A percentile compares a stretch with the other conserved stretches of the same genome.
These are phyloP conservation scores for Candida sanyaensis DNA, from an alignment of 1,139 yeast genomes.

Conservation along the genomic window DNA sequence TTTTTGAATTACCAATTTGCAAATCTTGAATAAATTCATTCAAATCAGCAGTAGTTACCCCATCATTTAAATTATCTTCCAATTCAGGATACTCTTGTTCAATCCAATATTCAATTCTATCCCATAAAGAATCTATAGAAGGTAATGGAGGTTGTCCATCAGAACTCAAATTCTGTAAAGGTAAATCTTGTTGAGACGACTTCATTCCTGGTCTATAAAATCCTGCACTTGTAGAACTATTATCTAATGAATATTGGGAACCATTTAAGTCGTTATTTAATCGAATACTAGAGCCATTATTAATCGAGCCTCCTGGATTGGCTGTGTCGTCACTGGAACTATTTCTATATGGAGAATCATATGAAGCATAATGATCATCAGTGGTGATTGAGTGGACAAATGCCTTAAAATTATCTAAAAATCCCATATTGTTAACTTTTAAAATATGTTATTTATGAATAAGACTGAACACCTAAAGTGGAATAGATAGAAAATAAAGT, in stretches of 20 bases:
- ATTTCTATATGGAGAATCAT: conserved; percentile 47
- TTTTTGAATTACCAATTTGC: conserved; percentile 48
- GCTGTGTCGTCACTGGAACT: conserved; percentile 20
- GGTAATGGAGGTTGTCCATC: conserved; percentile 73
- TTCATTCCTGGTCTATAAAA: conserved; percentile 43
- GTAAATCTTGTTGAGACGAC: conserved; percentile 36
- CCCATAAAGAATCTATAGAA: conserved; percentile 71
- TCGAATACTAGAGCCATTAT: conserved; percentile 9
- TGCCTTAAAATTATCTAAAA: conserved; percentile 46
- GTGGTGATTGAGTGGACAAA: conserved; percentile 65
- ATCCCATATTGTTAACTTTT: conserved; percentile 30
- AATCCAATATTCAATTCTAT: conserved; percentile 69
- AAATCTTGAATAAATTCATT: conserved; percentile 76
- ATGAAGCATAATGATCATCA: conserved; percentile 65
- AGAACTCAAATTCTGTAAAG: conserved; percentile 42
- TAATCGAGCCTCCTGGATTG: conserved; percentile 5
- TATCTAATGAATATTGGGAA: conserved; percentile 31
- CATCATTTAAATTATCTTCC: conserved; percentile 67
- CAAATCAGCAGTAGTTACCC: conserved; percentile 74
- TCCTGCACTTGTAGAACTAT: conserved; percentile 21
- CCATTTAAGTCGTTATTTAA: conserved; percentile 17
- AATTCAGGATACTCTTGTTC: conserved; percentile 81
- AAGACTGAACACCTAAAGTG: background rate
- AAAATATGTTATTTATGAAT: too few relatives aligned
- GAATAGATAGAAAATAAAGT: background rate